Evolutionary conservation across 1,139 yeast species (phyloP), one percentile per base, ranked within the genome.

Genomic region (Suhomyces bolitotheri): DNA sequence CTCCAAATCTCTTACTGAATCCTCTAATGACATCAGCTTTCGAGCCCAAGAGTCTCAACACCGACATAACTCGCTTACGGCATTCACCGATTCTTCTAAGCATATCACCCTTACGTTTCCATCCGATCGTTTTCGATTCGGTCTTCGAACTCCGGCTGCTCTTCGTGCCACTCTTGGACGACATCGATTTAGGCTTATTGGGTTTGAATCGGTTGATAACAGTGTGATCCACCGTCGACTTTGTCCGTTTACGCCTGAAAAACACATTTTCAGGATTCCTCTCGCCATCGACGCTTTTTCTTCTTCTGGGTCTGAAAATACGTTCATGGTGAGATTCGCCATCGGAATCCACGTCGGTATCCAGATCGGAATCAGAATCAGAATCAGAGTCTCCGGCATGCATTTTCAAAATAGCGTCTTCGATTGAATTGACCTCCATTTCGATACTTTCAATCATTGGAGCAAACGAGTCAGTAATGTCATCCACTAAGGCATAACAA

Each of bases 21-120:
- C 97, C 97, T 55, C 86, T 87, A 46, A 92, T 88, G 13, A 92
- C 98, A 61, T 92, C 98, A 0, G 97, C 97, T 60, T 92, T 92
- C 33, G 90, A 82, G 4, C 96, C 95, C 31, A 92, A 62, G 34
- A 92, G 70, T 39, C 98, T 67, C 44, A 89, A 66, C 20, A 92
- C 73, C 22, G 95, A 82, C 97, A 90, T 92, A 3, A 92, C 97
- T 34, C 96, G 70, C 56, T 89, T 89, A 41, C 98, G 81, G 47
- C 96, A 86, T 56, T 89, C 97, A 23, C 97, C 98, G 47, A 92
- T 92, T 50, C 96, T 71, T 46, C 96, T 67, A 61, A 92, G 72
- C 96, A 92, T 87, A 55, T 90, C 96, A 8, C 96, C 97, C 62
- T 89, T 89, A 39, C 86, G 76, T 51, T 80, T 84, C 97, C 97